Conservation (phyloP, 176 grass and related monocot genomes). For the Carex cristatella region DNA sequence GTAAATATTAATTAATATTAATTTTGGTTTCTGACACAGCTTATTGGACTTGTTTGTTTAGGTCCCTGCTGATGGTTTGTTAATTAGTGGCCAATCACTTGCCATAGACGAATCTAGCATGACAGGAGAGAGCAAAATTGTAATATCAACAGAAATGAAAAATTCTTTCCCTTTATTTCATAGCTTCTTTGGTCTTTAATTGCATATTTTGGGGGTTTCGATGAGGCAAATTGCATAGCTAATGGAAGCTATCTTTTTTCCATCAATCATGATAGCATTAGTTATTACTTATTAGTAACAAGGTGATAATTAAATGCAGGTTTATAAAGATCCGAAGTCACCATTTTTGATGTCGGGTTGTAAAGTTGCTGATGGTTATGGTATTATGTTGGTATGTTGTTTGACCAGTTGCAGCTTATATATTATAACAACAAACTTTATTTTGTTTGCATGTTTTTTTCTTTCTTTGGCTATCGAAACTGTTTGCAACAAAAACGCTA, state of each 20-base stretch:
- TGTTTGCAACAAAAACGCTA: not conserved
- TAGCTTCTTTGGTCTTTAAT: not conserved
- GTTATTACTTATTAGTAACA: not conserved
- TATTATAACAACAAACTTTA: not conserved
- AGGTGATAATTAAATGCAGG: conserved; percentile 37
- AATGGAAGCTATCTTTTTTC: conserved; percentile 8
- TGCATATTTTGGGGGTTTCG: not conserved
- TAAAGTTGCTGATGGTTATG: conserved; percentile 97
- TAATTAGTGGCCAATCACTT: conserved; percentile 77
- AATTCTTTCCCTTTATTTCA: not conserved
- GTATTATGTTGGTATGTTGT: conserved; percentile 83
- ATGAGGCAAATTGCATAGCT: conserved; percentile 4
- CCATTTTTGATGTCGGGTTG: conserved; percentile 98
- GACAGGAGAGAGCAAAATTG: conserved; percentile 98
- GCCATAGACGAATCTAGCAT: conserved; percentile 98
- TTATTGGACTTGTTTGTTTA: conserved; percentile 32
- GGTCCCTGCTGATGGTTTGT: conserved; percentile 88
- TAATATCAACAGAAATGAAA: conserved; percentile 24
- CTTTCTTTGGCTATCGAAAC: not conserved
- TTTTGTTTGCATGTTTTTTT: not conserved
- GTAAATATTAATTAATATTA: conserved; percentile 23
- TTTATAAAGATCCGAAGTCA: conserved; percentile 62
- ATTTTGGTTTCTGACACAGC: conserved; percentile 11
- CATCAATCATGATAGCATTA: conserved; percentile 11
- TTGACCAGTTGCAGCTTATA: not conserved